phyloP scores from a whole-genome alignment of 768 basidiomycete genomes.

The Agrocybe praecox region DNA sequence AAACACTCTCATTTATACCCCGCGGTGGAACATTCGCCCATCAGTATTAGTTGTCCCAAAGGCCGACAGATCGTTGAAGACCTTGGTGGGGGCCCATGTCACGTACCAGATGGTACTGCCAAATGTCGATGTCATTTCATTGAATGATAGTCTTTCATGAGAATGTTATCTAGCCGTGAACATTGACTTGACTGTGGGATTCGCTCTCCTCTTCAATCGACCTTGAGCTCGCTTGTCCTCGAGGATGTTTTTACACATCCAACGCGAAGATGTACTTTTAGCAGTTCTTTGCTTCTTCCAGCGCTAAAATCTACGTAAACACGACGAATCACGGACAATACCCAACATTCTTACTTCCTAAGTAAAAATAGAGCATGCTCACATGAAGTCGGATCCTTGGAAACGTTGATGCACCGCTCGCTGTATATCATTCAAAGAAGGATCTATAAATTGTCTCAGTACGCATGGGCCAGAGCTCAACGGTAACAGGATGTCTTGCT shows the following conservation, averaged over 20 bases:
- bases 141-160: neutral
- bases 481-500: neutral
- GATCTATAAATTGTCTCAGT: neutral
- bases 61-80: neutral
- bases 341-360: neutral
- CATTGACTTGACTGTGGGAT: neutral
- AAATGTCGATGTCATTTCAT: neutral
- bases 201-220: no score
- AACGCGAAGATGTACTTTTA: no score
- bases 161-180: neutral
- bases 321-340: neutral
- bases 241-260: no score
- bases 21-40: neutral
- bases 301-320: neutral
- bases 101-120: constrained; percentile 12
- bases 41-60: neutral
- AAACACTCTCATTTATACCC: constrained; percentile 4
- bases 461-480: neutral
- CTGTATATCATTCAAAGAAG: neutral
- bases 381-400: neutral
- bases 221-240: no score
- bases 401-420: neutral
- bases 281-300: neutral
- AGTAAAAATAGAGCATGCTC: neutral
- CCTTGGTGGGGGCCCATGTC: neutral